A percentile compares a stretch with the other conserved stretches of the same genome.
Evolutionary conservation across 331 rosid genomes (phyloP).

Genomic region (Acacia pycnantha): DNA sequence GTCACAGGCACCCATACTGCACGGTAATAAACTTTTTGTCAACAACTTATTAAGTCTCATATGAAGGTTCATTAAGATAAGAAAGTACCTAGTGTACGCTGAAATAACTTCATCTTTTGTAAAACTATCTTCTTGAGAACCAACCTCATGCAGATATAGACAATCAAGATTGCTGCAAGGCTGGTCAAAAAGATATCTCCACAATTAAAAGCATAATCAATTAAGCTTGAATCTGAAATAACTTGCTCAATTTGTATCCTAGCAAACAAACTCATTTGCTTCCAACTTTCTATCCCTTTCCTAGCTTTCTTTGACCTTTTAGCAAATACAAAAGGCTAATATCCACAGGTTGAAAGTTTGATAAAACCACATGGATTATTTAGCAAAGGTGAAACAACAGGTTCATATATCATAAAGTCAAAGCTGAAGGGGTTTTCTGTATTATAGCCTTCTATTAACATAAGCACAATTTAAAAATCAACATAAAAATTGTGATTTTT

Average conservation of each 20-base stretch:
- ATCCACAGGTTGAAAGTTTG: not conserved
- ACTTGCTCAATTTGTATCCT: not conserved
- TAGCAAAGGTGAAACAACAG: not conserved
- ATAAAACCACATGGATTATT: not conserved
- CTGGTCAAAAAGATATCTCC: conserved; percentile 42
- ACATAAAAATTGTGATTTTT: not conserved
- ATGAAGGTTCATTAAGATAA: conserved; percentile 2
- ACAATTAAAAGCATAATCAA: conserved; percentile 5
- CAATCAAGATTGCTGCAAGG: conserved; percentile 99
- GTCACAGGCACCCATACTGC: conserved; percentile 1
- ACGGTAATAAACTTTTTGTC: conserved; percentile 11
- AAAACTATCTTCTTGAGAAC: conserved; percentile 95
- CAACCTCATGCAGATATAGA: conserved; percentile 93
- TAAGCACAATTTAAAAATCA: not conserved
- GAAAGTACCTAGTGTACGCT: conserved; percentile 83
- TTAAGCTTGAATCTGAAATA: not conserved
- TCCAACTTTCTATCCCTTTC: not conserved
- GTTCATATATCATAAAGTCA: not conserved
- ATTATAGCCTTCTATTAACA: not conserved
- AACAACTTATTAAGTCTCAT: not conserved
- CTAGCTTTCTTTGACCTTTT: not conserved
- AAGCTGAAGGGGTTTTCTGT: not conserved
- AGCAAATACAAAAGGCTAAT: not conserved
- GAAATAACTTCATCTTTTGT: conserved; percentile 96
- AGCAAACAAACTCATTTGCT: not conserved